Evolutionary conservation across 768 basidiomycete species (phyloP).

Genomic region (Termitomyces sp.): DNA sequence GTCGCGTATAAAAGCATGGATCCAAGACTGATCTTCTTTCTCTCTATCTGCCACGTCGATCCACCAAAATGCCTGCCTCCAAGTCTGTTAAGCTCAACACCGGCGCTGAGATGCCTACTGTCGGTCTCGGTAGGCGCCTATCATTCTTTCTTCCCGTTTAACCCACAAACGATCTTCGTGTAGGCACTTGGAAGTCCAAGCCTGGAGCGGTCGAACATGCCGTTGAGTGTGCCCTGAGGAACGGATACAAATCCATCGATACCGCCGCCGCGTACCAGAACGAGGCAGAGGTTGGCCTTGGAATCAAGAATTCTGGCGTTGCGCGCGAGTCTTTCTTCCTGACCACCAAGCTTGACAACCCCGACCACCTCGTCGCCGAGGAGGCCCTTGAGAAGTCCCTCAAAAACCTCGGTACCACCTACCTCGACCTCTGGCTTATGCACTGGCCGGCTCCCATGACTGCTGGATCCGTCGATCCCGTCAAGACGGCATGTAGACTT

Average conservation of each 20-base stretch:
- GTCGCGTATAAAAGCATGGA: constrained; percentile 3
- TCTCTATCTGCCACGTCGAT: not conserved
- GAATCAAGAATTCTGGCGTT: constrained; percentile 72
- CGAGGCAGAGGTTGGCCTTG: constrained; percentile 77
- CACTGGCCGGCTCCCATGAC: constrained; percentile 83
- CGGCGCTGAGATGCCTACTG: constrained; percentile 69
- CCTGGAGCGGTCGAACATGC: constrained; percentile 71
- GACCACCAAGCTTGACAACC: constrained; percentile 68
- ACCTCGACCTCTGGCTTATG: constrained; percentile 81
- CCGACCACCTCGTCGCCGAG: constrained; percentile 52
- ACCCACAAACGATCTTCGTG: not conserved
- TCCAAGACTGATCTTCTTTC: not conserved
- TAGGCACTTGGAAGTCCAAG: constrained; percentile 76
- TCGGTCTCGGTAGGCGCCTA: constrained; percentile 51
- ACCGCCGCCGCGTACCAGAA: constrained; percentile 69
- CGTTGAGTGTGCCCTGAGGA: constrained; percentile 66
- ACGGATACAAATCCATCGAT: constrained; percentile 72
- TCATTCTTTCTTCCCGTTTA: not conserved
- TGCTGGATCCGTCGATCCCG: constrained; percentile 40
- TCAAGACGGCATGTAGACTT: constrained; percentile 32
- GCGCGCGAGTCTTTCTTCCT: constrained; percentile 73
- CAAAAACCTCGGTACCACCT: constrained; percentile 60
- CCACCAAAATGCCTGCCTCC: constrained; percentile 40
- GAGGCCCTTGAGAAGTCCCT: constrained; percentile 70
- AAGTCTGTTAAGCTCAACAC: constrained; percentile 64